Percentiles rank a stretch among this genome's conserved stretches.
phyloP scores from a whole-genome alignment of 2,329 filamentous ascomycete genomes.

The Stromatinia cepivora region DNA sequence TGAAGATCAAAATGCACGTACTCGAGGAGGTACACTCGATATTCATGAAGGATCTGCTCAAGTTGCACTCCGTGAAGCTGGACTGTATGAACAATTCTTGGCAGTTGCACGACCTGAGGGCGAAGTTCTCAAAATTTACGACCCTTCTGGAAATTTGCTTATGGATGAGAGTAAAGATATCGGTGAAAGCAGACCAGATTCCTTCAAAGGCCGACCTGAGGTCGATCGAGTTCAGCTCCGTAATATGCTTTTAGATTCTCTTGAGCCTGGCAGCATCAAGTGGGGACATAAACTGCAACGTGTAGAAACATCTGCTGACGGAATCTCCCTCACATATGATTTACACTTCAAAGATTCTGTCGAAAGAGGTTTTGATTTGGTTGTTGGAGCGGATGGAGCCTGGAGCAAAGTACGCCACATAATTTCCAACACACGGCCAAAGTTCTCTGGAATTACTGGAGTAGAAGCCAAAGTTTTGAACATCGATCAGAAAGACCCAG shows the following conservation, averaged over 20 bases:
- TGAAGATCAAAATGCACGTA: conserved; percentile 19
- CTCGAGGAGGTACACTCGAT: conserved; percentile 48
- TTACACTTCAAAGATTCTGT: conserved; percentile 22
- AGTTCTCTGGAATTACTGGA: conserved; percentile 26
- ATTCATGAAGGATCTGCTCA: conserved; percentile 43
- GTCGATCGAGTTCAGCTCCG: conserved; percentile 35
- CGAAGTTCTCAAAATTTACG: conserved; percentile 31
- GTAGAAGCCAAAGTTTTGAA: conserved; percentile 24
- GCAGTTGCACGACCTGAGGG: conserved; percentile 32
- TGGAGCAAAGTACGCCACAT: conserved; percentile 44
- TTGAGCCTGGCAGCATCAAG: conserved; percentile 33
- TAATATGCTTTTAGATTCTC: conserved; percentile 33
- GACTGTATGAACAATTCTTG: conserved; percentile 35
- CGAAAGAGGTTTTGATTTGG: conserved; percentile 40
- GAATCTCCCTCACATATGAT: conserved; percentile 19
- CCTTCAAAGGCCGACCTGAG: conserved; percentile 30
- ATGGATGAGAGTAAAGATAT: conserved; percentile 31
- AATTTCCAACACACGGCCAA: conserved; percentile 25
- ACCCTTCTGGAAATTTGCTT: conserved; percentile 36
- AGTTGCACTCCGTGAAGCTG: conserved; percentile 36
- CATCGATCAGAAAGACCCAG: conserved; percentile 25
- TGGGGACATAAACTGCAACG: conserved; percentile 32
- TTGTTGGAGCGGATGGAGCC: conserved; percentile 45
- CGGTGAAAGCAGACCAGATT: conserved; percentile 18
- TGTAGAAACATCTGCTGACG: conserved; percentile 35